phyloP scores from a whole-genome alignment of 140 eudicot species.

The Senecio squalidus region DNA sequence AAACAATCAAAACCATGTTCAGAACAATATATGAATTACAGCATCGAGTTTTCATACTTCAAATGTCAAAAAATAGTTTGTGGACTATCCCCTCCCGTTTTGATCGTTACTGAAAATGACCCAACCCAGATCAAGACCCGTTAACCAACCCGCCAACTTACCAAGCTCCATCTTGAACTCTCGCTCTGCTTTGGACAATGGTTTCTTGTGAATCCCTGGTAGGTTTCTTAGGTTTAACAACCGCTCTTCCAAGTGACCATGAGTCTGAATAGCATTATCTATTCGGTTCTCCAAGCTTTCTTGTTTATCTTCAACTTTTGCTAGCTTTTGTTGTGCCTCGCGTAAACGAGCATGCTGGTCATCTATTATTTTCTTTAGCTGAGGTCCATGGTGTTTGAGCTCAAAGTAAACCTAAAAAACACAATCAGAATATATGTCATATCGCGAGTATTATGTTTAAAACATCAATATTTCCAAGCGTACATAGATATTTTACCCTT shows the following conservation, averaged over 20 bases:
- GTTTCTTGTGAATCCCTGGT: conserved; percentile 74
- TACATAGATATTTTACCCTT: background rate
- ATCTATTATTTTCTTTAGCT: conserved; percentile 63
- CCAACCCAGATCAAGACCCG: background rate
- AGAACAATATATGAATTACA: background rate
- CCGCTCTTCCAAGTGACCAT: conserved; percentile 59
- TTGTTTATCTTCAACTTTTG: conserved; percentile 59
- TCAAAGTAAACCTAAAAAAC: conserved; percentile 78
- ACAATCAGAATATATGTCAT: conserved; percentile 1
- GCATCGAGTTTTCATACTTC: conserved; percentile 7
- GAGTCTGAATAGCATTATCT: conserved; percentile 42
- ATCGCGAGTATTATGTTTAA: background rate
- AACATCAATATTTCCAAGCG: background rate
- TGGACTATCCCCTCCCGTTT: background rate
- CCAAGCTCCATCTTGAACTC: conserved; percentile 93
- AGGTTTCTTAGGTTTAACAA: conserved; percentile 50
- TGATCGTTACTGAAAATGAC: background rate
- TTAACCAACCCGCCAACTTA: conserved; percentile 18
- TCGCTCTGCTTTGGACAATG: conserved; percentile 82
- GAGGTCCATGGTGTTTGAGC: conserved; percentile 92
- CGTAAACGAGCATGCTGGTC: conserved; percentile 61
- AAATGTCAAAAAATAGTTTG: background rate
- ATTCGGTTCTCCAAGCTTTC: conserved; percentile 53
- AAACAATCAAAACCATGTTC: conserved; percentile 11
- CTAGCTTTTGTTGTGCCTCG: conserved; percentile 66